These are phyloP conservation scores for Aurantiochytrium sp. DNA, from an alignment of 108 stramenopile species.

Conservation along the genomic window DNA sequence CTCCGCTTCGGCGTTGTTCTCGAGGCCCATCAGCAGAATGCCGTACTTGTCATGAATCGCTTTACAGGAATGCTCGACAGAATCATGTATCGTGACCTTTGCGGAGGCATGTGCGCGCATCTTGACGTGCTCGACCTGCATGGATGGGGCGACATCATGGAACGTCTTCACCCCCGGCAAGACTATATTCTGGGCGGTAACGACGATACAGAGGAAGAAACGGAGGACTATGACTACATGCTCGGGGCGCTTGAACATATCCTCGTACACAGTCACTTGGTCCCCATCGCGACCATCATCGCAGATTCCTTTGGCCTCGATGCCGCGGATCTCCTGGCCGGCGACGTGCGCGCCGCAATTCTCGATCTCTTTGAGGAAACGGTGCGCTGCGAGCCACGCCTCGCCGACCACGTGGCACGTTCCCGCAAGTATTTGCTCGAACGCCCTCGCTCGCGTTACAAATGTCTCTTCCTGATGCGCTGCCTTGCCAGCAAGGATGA, in stretches of 20 bases:
- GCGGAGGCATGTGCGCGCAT: not conserved
- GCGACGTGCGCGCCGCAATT: not conserved
- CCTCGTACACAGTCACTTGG: not conserved
- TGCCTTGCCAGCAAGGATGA: not conserved
- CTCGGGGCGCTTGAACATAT: not conserved
- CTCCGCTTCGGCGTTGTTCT: not conserved
- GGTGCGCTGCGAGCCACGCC: not conserved
- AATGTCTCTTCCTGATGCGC: not conserved
- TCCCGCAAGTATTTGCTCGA: not conserved
- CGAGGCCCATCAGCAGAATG: not conserved
- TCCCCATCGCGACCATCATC: not conserved
- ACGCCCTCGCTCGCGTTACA: not conserved
- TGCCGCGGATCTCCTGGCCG: not conserved
- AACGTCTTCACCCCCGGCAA: not conserved
- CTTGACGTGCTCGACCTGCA: not conserved
- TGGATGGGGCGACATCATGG: not conserved
- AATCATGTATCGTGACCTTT: not conserved
- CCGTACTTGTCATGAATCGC: not conserved
- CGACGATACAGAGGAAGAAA: not conserved
- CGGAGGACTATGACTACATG: not conserved
- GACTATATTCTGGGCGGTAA: not conserved
- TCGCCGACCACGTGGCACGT: not conserved
- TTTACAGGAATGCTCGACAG: not conserved
- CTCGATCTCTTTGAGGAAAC: not conserved
- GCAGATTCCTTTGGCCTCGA: not conserved